Evolutionary conservation across 2,329 filamentous ascomycete species (phyloP).

Genomic region (Penicillium italicum): DNA sequence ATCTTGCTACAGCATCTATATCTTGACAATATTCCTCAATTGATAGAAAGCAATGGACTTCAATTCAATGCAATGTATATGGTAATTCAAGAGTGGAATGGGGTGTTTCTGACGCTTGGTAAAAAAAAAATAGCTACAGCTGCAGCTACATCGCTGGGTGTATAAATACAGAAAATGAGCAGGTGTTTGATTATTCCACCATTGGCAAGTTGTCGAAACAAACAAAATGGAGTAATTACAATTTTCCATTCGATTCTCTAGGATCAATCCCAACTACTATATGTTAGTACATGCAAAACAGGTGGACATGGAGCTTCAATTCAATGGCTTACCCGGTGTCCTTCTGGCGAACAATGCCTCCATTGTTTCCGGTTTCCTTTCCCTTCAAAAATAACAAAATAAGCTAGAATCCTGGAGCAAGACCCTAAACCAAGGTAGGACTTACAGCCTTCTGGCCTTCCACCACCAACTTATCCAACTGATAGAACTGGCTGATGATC

Average conservation of each 20-base stretch:
- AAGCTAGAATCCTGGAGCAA: constrained; percentile 3
- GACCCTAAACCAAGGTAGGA: constrained; percentile 9
- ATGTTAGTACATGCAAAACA: constrained; percentile 4
- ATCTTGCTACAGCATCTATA: not conserved
- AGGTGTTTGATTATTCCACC: constrained; percentile 6
- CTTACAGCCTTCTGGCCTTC: constrained; percentile 77
- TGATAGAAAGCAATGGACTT: not conserved
- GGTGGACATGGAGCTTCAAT: not conserved
- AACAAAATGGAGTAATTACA: constrained; percentile 11
- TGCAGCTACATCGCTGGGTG: constrained; percentile 10
- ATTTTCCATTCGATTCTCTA: constrained; percentile 2
- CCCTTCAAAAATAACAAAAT: constrained; percentile 20
- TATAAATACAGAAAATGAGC: constrained; percentile 25
- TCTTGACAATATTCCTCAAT: not conserved
- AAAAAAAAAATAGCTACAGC: constrained; percentile 14
- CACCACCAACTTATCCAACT: constrained; percentile 85
- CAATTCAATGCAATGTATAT: not conserved
- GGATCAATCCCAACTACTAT: constrained; percentile 30
- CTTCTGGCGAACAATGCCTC: constrained; percentile 70
- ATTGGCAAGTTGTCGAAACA: constrained; percentile 2
- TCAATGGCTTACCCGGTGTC: constrained; percentile 61
- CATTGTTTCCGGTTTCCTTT: constrained; percentile 58
- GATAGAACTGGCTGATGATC: constrained; percentile 89
- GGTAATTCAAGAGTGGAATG: constrained; percentile 2
- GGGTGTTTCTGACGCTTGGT: constrained; percentile 7